Base-by-base conservation (phyloP, 2,329 filamentous ascomycete species). In the Monilinia fructigena region DNA sequence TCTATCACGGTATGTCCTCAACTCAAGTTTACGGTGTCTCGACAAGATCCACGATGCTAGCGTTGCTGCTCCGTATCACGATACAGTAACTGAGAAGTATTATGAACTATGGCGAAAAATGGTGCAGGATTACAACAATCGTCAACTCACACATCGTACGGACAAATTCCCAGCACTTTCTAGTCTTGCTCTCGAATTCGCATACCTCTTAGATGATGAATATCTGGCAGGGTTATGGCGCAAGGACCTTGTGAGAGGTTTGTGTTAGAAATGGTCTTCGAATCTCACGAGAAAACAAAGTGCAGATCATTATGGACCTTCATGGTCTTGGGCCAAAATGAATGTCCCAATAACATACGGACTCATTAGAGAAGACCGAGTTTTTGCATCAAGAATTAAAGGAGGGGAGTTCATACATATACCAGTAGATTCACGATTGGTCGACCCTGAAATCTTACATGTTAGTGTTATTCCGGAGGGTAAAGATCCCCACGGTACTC, bases 181-280 rank as follows among this genome's bases (percentile, higher is more conserved):
- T 38, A 66, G 67, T 40, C 66, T 68, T 3, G 67, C 67, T 45
- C 18, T 31, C 1, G 63, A 66, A 63, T 66, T 54, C 11, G 38
- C 48, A 10, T 55, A 53, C 38, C 52, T 55, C 2, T 20, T 66
- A 28, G 20, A 58, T 54, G 67, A 68, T 40, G 42, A 65, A 40
- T 68, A 68, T 40, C 23, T 66, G 18, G 66, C 66, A 18, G 67
- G 66, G 3, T 8, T 68, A 31, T 68, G 66, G 67, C 26, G 48
- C 8, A 64, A 64, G 20, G 48, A 54, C 16, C n/a, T 68, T 20
- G 12, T 67, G n/a, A 60, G 50, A 56, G 67, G 61, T 10, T 55
- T 68, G 12, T 59, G 61, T 52, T 68, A 65, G 67, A 65, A 58
- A 23, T 65, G 63, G 63, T 42, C 14, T 11, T 62, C 64, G 12